Percentiles rank a stretch among this genome's conserved stretches.
These are phyloP conservation scores for Cryptococcus hybrid DNA, from an alignment of 1,284 basidiomycete genomes.

Conservation along the genomic window DNA sequence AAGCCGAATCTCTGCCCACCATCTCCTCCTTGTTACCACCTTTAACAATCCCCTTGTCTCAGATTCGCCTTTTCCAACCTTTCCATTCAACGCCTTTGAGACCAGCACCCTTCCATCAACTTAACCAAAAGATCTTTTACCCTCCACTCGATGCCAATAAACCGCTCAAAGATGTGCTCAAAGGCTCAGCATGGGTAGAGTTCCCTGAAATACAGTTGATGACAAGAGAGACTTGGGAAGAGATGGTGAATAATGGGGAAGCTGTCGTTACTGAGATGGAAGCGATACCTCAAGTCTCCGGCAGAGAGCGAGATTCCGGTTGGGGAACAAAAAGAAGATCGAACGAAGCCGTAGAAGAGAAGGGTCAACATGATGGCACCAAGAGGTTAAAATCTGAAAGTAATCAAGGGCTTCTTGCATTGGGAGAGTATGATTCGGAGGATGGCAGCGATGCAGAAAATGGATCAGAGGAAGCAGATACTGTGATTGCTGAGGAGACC, in stretches of 20 bases:
- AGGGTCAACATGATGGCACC: constrained; percentile 56
- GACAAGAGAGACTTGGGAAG: constrained; percentile 60
- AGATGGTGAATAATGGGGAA: constrained; percentile 49
- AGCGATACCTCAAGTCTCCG: constrained; percentile 39
- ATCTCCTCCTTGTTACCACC: constrained; percentile 20
- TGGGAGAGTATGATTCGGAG: constrained; percentile 26
- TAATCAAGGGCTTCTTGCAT: constrained; percentile 36
- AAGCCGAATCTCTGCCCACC: constrained; percentile 10
- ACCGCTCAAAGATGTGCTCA: constrained; percentile 57
- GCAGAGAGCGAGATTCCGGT: constrained; percentile 50
- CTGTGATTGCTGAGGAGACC: constrained; percentile 5
- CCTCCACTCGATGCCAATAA: constrained; percentile 59
- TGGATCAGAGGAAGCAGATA: constrained; percentile 9
- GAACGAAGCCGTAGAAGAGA: constrained; percentile 4
- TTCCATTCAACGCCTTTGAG: constrained; percentile 28
- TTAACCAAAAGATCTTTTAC: constrained; percentile 49
- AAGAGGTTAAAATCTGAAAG: constrained; percentile 24
- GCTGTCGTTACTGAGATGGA: constrained; percentile 46
- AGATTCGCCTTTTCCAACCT: constrained; percentile 15
- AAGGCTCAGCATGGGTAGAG: constrained; percentile 68
- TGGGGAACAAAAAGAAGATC: constrained; percentile 39
- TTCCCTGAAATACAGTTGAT: constrained; percentile 75
- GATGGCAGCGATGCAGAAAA: constrained; percentile 31
- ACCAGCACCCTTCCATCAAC: constrained; percentile 12
- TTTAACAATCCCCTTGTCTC: constrained; percentile 5